Evolutionary conservation across 345 rosid species (phyloP), one percentile per base, ranked within the genome.

Genomic region (Pseudoturritis turrita): DNA sequence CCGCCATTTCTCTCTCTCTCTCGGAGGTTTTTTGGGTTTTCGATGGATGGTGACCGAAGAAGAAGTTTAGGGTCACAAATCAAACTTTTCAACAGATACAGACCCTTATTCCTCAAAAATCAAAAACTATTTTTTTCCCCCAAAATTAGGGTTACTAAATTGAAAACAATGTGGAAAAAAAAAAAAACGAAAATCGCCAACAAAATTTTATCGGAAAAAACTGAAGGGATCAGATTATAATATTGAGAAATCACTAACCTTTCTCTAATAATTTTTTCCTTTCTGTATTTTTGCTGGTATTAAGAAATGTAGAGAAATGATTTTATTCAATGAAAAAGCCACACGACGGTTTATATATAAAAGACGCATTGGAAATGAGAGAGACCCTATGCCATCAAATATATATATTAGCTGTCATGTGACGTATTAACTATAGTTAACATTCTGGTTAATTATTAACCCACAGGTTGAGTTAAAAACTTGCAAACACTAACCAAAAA

Each of bases 1-100:
- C 79, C 75, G 71, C 71, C 79, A 70, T 76, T 62, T 70, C 55
- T 53, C 40, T 61, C 43, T 69, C 10, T 21, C 29, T 37, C 37
- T 35, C 21, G 47, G 37, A 77, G 65, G 63, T 55, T 76, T 56
- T 55, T 76, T 56, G 54, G 62, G 63, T 68, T 33, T 69, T 40
- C 11, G 60, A 44, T 51, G 31, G 73, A 75, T 62, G 70, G 70
- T 62, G 74, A 75, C 64, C 15, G 15, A 37, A 35, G 15, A 68
- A 45, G 61, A 70, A 70, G 54, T 63, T 54, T 55, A 1, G 70
- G 75, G 75, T 62, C 39, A 37, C 10, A 62, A 69, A 62, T 54
- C 65, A 4, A 51, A 12, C 10, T 3, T 55, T 59, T 2, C 7
- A 4, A 35, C 1, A 70, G 14, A 63, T 37, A 55, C 71, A 55